Conservation (phyloP, 306 rosid species). For the Cucurbita maxima region DNA sequence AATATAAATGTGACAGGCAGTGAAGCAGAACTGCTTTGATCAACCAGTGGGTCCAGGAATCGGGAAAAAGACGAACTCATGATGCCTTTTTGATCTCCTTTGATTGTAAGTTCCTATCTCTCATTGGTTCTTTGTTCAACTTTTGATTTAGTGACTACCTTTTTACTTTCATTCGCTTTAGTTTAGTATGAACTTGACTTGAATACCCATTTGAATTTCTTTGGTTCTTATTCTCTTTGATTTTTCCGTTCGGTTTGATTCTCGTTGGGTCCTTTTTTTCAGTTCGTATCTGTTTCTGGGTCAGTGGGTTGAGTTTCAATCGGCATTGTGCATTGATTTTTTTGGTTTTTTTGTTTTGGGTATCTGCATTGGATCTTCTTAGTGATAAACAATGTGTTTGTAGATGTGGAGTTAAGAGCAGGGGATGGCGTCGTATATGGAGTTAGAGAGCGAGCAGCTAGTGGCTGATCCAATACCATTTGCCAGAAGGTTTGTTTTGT, state of each 20-base stretch:
- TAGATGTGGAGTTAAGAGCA: background rate
- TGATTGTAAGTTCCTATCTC: background rate
- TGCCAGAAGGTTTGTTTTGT: conserved; percentile 57
- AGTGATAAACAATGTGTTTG: background rate
- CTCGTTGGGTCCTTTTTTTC: background rate
- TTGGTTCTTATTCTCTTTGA: background rate
- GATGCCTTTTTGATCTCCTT: background rate
- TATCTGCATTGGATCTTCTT: background rate
- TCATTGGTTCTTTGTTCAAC: background rate
- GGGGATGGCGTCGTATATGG: conserved; percentile 18
- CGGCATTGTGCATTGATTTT: background rate
- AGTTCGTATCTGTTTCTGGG: background rate
- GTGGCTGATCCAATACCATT: conserved; percentile 36
- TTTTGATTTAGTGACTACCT: background rate
- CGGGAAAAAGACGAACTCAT: background rate
- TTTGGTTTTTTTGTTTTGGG: no score
- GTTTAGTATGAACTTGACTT: background rate
- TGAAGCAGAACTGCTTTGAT: no score
- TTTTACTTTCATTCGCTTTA: background rate
- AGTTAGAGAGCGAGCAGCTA: background rate
- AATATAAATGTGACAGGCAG: no score
- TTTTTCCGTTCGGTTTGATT: background rate
- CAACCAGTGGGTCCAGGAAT: background rate
- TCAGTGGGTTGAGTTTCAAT: background rate
- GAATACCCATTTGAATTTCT: background rate